Base-by-base conservation (phyloP, 2,329 filamentous ascomycete genomes). In the Mariannaea elegans region DNA sequence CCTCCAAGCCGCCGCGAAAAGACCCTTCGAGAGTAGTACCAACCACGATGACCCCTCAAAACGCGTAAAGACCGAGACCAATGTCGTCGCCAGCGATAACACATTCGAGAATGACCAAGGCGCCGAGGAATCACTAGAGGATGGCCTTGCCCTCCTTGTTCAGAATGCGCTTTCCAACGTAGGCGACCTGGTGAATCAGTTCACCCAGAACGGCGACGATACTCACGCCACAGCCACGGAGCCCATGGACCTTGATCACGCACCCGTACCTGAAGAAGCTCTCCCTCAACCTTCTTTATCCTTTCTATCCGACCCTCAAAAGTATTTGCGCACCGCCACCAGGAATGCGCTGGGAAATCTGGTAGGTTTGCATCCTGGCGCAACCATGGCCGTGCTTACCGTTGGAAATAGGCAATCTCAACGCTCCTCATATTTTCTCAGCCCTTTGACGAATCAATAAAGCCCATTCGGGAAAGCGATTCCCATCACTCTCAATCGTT, bases 101-200 rank as follows among this genome's bases (percentile, higher is more conserved):
- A 44, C 64, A 24, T 67, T 71, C 39, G 65, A 66, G 16, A 38
- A 55, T 12, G 62, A 68, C 1, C 58, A 61, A 27, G 66, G 64
- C 21, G 67, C 64, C 4, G 70, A 72, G 53, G 69, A 70, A 27
- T 73, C 71, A 19, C 65, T 77, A 9, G 76, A 78, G 48, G 73
- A 76, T 53, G 75, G 72, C 1, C 69, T 78, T 41, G 76, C 73
- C 24, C 70, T 77, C 16, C 71, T 79, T 8, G 76, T 79, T 7
- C 75, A 77, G 60, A 78, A 78, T 70, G 77, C 77, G 47, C 69
- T 80, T 21, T 76, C 74, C 52, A 77, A 77, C 59, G 76, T 78
- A 4, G 73, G 69, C 60, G 74, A 78, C 47, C 68, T 79, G 42
- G 74, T 78, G 23, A 70, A 65, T 32, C 72, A 74, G 31, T 75